phyloP scores from a whole-genome alignment of 2,329 filamentous ascomycete species.

The Nemania serpens region DNA sequence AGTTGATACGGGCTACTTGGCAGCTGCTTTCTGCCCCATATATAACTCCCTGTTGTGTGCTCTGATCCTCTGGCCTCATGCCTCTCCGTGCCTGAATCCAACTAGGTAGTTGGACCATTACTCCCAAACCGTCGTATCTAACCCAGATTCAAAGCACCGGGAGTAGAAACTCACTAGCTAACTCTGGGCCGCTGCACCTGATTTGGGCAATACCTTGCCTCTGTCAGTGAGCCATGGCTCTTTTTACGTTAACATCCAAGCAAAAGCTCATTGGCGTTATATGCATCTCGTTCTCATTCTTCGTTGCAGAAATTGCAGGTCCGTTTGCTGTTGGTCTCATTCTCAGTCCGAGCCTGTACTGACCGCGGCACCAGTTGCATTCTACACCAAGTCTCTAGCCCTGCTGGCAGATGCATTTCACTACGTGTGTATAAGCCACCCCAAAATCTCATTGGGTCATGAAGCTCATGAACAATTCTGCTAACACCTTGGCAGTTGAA shows the following conservation, averaged over 20 bases:
- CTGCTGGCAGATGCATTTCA: conserved; percentile 80
- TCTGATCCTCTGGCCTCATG: background rate
- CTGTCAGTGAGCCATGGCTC: conserved; percentile 39
- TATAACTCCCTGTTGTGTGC: background rate
- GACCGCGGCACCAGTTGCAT: conserved; percentile 35
- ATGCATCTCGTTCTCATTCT: conserved; percentile 55
- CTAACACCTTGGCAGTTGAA: conserved; percentile 53
- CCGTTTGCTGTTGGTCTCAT: conserved; percentile 18
- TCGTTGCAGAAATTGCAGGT: conserved; percentile 57
- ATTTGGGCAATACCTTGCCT: conserved; percentile 14
- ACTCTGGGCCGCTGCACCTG: background rate
- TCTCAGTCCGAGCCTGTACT: background rate
- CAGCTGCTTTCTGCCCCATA: background rate
- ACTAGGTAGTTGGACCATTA: no score
- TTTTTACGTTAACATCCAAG: conserved; percentile 46
- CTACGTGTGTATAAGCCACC: conserved; percentile 57
- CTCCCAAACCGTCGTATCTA: no score
- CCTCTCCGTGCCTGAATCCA: background rate
- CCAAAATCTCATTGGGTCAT: background rate
- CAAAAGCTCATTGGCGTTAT: conserved; percentile 55
- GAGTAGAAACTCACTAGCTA: no score
- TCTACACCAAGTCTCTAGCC: conserved; percentile 68
- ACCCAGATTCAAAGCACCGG: no score
- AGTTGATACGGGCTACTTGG: conserved; percentile 2
- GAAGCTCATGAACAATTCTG: background rate